phyloP scores from a whole-genome alignment of 2,329 filamentous ascomycete genomes.

The Tothia fuscella region DNA sequence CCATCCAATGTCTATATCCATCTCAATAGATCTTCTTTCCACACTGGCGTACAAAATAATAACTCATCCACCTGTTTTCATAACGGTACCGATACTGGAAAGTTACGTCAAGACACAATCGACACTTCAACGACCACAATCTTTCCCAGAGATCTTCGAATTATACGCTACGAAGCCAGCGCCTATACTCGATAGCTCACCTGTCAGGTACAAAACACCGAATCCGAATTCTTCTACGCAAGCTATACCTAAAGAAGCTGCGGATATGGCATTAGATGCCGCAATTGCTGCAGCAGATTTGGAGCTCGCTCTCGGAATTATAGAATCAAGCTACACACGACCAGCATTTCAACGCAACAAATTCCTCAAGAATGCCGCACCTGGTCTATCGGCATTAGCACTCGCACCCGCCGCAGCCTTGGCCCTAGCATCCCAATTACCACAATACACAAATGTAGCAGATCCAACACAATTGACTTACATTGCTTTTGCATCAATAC shows the following conservation, averaged over 20 bases:
- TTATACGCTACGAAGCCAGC: slow-evolving; percentile 76
- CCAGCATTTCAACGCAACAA: slow-evolving; percentile 57
- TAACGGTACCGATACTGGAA: slow-evolving; percentile 60
- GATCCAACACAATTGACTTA: slow-evolving; percentile 45
- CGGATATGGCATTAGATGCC: slow-evolving; percentile 61
- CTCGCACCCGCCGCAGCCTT: slow-evolving; percentile 58
- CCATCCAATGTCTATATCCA: slow-evolving; percentile 12
- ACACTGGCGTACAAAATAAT: slow-evolving; percentile 56
- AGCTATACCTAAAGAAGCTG: slow-evolving; percentile 59
- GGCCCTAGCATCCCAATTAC: slow-evolving; percentile 54
- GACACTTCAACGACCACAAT: slow-evolving; percentile 58
- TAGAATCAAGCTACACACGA: slow-evolving; percentile 56
- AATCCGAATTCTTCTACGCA: slow-evolving; percentile 56
- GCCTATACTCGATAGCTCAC: slow-evolving; percentile 48
- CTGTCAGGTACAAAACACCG: slow-evolving; percentile 46
- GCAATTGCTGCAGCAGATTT: slow-evolving; percentile 74
- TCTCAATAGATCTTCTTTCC: slow-evolving; percentile 35
- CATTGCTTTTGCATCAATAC: slow-evolving; percentile 66
- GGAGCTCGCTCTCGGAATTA: slow-evolving; percentile 61
- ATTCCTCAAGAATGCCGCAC: slow-evolving; percentile 49
- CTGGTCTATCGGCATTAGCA: slow-evolving; percentile 46
- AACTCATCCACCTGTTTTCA: slow-evolving; percentile 63
- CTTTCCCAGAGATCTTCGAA: slow-evolving; percentile 66
- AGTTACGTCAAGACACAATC: slow-evolving; percentile 68
- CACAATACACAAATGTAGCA: slow-evolving; percentile 51